Evolutionary conservation across 1,284 basidiomycete genomes (phyloP).

Genomic region (Trametes polyzona): DNA sequence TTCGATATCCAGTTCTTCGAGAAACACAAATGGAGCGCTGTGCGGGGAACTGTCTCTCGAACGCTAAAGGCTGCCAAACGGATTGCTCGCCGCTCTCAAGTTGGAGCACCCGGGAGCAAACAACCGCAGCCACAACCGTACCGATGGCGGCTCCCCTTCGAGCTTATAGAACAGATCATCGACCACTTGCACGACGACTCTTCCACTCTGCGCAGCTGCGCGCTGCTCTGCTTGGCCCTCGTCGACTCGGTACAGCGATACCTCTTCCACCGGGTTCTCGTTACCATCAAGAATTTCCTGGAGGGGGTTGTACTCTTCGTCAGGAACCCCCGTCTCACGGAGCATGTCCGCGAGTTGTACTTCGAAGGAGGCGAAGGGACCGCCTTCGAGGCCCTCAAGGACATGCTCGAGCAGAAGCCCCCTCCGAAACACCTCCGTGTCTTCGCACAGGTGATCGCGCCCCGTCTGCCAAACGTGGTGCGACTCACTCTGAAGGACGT

Average conservation of each 20-base stretch:
- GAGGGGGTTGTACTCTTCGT: conserved; percentile 7
- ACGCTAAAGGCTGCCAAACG: background rate
- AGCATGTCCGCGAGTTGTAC: conserved; percentile 17
- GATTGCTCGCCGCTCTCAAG: background rate
- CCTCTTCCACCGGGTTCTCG: conserved; percentile 15
- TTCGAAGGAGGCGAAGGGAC: conserved; percentile 8
- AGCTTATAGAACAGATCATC: conserved; percentile 33
- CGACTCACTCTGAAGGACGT: conserved; percentile 18
- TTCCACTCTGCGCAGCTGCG: conserved; percentile 26
- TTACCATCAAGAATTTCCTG: conserved; percentile 9
- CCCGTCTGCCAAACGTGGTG: conserved; percentile 8
- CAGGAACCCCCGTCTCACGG: conserved; percentile 5
- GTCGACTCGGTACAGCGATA: conserved; percentile 14
- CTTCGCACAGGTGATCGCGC: conserved; percentile 17
- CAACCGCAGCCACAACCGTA: background rate
- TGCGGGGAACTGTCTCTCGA: conserved; percentile 3
- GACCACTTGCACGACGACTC: conserved; percentile 31
- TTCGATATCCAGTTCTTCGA: conserved; percentile 1
- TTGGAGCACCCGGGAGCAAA: background rate
- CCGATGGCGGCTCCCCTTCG: conserved; percentile 25
- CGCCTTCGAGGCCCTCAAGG: conserved; percentile 5
- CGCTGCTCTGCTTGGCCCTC: conserved; percentile 18
- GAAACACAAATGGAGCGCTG: background rate
- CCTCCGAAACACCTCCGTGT: conserved; percentile 2
- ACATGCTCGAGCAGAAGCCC: background rate